These are phyloP conservation scores for Penicillium ochrochloron DNA, from an alignment of 495 filamentous ascomycete species.

Conservation along the genomic window DNA sequence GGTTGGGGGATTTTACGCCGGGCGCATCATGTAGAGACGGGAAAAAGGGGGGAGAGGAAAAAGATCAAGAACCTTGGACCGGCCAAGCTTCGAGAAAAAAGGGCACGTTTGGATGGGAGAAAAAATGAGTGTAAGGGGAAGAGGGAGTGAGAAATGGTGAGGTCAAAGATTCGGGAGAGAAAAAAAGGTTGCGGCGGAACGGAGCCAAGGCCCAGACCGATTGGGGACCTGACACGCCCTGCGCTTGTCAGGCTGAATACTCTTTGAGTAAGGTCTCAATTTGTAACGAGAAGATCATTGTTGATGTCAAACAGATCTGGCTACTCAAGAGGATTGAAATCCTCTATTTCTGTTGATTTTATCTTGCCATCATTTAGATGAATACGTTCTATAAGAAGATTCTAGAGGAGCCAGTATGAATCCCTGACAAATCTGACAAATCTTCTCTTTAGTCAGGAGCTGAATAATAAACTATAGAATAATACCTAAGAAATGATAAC, in stretches of 20 bases:
- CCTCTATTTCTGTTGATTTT: neutral
- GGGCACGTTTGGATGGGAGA: constrained; percentile 13
- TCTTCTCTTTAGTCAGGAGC: neutral
- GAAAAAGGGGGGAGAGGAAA: neutral
- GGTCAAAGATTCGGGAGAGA: constrained; percentile 1
- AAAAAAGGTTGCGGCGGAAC: constrained; percentile 27
- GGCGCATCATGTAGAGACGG: constrained; percentile 27
- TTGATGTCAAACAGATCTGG: neutral
- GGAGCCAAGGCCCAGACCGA: constrained; percentile 25
- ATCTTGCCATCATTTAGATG: neutral
- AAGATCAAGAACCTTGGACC: constrained; percentile 28
- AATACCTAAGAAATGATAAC: neutral
- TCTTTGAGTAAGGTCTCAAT: neutral
- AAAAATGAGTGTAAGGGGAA: constrained; percentile 7
- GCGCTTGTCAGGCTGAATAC: neutral
- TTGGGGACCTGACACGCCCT: constrained; percentile 18
- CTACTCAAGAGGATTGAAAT: neutral
- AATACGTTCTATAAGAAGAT: neutral
- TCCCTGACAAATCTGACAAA: neutral
- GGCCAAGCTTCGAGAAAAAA: constrained; percentile 28
- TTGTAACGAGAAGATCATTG: neutral
- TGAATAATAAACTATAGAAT: neutral
- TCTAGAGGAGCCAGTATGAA: too few species aligned
- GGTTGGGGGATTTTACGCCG: constrained; percentile 16
- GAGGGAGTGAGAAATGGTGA: constrained; percentile 7